Base-by-base conservation (phyloP, 73 alveolate species). In the Paramecium sonneborni region DNA sequence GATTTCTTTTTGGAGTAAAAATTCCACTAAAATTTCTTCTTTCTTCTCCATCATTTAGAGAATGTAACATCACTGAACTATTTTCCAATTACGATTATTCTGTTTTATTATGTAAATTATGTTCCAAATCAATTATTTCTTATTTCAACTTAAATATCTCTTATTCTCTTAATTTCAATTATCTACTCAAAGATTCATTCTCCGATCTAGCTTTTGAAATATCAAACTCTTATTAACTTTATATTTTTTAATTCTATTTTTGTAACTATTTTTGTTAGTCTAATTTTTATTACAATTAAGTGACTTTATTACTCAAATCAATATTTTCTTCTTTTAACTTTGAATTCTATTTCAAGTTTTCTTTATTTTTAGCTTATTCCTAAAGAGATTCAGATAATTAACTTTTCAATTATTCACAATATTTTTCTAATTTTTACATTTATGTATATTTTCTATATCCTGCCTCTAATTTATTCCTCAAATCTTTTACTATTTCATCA, bases 11-110 rank as follows among this genome's bases (percentile, higher is more conserved):
- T 24, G 39, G 72, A 7, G 90, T 43, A 12, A 79, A 79, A 2
- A 79, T 79, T 21, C 90, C 90, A 44, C 90, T 79, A 14, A 79
- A 24, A 6, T 79, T 79, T 79, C 90, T 79, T 24, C 72, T 79
- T 30, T 79, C 90, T 43, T 43, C 90, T 6, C 69, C 90, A 79
- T 79, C 90, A 43, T 21, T 79, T 26, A 43, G 18, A 6, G 86
- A 72, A 35, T 34, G 34, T 18, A 72, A 72, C 32, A 72, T 34
- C 26, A 37, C 20, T 9, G 90, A 79, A 79, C 90, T 79, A 43
- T 41, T 79, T 79, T 79, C 90, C 14, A 43, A 44, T 79, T 79
- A 46, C 2, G 90, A 43, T 14, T 79, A 21, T 79, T 79, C 90
- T 41, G 90, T 79, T 46, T 79, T 41, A 32, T 62, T 62, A 44